A percentile compares a stretch with the other conserved stretches of the same genome.
These are phyloP conservation scores for Auriscalpium vulgare DNA, from an alignment of 768 basidiomycete genomes.

Conservation along the genomic window DNA sequence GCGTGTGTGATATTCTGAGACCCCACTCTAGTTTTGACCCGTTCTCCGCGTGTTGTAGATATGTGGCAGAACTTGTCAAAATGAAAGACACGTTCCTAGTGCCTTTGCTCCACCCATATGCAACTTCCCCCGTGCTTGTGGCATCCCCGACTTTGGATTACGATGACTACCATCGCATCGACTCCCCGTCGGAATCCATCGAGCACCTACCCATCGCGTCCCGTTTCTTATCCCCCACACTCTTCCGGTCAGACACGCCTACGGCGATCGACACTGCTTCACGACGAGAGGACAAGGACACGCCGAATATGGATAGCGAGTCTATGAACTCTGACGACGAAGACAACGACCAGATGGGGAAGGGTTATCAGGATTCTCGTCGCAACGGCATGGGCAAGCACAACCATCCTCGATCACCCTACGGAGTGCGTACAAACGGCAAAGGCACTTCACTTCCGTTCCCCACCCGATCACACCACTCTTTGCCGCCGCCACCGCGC, in stretches of 20 bases:
- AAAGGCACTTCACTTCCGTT: constrained; percentile 55
- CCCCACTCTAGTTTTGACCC: constrained; percentile 1
- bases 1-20: constrained; percentile 18
- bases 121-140: constrained; percentile 42
- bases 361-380: constrained; percentile 28
- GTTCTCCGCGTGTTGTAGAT: constrained; percentile 41
- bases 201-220: constrained; percentile 85
- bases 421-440: constrained; percentile 43
- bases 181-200: constrained; percentile 59
- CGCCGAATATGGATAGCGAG: constrained; percentile 65
- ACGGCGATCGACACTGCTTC: constrained; percentile 22
- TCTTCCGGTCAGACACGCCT: constrained; percentile 40
- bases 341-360: constrained; percentile 49
- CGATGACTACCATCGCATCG: constrained; percentile 56
- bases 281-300: constrained; percentile 36
- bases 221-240: constrained; percentile 73
- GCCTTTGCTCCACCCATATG: constrained; percentile 80
- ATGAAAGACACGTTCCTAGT: constrained; percentile 94
- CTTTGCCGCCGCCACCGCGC: constrained; percentile 60
- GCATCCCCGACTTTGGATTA: constrained; percentile 56
- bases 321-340: constrained; percentile 70
- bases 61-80: constrained; percentile 82
- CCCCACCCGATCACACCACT: constrained; percentile 73
- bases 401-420: constrained; percentile 72
- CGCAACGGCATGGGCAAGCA: constrained; percentile 17